These are phyloP conservation scores for Aspergillus thermomutatus DNA, from an alignment of 2,329 filamentous ascomycete genomes.

Conservation along the genomic window DNA sequence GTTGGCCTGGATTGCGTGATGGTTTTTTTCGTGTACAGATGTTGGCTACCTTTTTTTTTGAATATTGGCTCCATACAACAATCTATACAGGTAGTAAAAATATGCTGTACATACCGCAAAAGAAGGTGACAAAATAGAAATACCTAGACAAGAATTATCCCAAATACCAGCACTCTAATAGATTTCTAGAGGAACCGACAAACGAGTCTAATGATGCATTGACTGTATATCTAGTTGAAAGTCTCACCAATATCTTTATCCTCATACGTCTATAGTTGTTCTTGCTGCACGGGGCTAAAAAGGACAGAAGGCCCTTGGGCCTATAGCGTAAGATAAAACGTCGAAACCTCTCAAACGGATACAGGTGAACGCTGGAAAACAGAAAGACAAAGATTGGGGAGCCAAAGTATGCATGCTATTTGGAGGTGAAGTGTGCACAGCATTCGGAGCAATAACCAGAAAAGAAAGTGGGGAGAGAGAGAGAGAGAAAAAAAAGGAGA, in stretches of 20 bases:
- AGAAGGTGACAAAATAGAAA: neutral
- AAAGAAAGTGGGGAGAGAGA: neutral
- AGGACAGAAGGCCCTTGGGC: neutral
- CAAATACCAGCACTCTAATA: neutral
- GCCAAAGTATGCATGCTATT: neutral
- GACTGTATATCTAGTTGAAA: neutral
- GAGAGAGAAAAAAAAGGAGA: too few species aligned
- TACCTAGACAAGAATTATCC: neutral
- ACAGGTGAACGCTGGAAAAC: neutral
- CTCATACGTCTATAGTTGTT: neutral
- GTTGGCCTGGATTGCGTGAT: neutral
- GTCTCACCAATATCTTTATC: neutral
- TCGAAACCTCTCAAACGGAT: neutral
- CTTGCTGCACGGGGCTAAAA: neutral
- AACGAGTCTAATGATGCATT: neutral
- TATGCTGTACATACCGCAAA: neutral
- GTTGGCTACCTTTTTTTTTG: neutral
- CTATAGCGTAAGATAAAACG: neutral
- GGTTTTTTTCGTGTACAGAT: neutral
- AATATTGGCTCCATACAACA: neutral
- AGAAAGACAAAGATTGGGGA: neutral
- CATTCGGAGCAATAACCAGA: neutral
- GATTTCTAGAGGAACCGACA: neutral
- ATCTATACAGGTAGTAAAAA: neutral
- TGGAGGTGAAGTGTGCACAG: neutral